These are phyloP conservation scores for Amauroascus verrucosus DNA, from an alignment of 2,329 filamentous ascomycete species.

Conservation along the genomic window DNA sequence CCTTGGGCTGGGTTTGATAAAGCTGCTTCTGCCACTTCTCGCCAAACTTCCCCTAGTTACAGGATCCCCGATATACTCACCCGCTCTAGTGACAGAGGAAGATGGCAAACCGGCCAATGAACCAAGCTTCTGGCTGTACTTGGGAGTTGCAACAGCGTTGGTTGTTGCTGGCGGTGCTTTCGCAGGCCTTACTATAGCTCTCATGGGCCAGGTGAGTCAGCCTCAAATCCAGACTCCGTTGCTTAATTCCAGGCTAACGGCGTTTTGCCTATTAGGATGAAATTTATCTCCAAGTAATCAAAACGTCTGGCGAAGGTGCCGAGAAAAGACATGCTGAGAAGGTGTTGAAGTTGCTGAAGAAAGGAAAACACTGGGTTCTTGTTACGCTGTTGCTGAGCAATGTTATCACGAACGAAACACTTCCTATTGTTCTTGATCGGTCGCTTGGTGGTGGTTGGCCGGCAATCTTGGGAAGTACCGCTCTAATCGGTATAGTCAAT, in stretches of 20 bases:
- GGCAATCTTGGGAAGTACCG: conserved; percentile 83
- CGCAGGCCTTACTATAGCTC: conserved; percentile 66
- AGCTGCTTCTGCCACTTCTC: conserved; percentile 31
- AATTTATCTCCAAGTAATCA: conserved; percentile 92
- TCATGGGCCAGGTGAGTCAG: conserved; percentile 50
- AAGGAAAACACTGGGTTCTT: conserved; percentile 95
- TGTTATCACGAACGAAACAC: conserved; percentile 93
- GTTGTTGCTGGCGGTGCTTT: conserved; percentile 87
- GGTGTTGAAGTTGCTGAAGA: conserved; percentile 69
- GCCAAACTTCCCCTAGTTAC: conserved; percentile 31
- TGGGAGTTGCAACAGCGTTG: conserved; percentile 65
- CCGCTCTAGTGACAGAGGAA: conserved; percentile 15
- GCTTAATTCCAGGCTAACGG: conserved; percentile 2
- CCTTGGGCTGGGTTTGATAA: conserved; percentile 33
- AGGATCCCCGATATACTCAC: conserved; percentile 28
- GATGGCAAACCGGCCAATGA: conserved; percentile 47
- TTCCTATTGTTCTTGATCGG: conserved; percentile 88
- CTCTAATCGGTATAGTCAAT: conserved; percentile 66
- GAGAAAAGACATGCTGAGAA: conserved; percentile 76
- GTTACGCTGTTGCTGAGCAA: conserved; percentile 90
- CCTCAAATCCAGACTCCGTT: not conserved
- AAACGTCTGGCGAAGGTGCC: conserved; percentile 70
- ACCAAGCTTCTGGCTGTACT: conserved; percentile 67
- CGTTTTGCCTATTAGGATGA: conserved; percentile 54
- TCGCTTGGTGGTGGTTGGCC: conserved; percentile 91